These are phyloP conservation scores for Mycena crocata DNA, from an alignment of 768 basidiomycete species.

Conservation along the genomic window DNA sequence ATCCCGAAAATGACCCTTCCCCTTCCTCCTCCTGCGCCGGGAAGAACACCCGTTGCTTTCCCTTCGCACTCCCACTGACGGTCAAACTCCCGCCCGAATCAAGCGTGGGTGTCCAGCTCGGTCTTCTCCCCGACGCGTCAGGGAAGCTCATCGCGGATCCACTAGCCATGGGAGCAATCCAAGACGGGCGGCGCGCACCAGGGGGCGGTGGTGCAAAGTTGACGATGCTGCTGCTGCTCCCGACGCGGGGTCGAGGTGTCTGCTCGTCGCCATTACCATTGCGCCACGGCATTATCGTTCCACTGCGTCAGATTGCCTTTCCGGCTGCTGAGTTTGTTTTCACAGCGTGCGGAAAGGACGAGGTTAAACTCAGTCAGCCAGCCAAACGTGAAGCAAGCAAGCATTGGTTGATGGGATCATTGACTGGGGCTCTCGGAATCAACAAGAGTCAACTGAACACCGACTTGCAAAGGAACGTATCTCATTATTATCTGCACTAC, in stretches of 20 bases:
- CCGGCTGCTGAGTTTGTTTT: too few species aligned
- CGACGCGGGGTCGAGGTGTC: conserved; percentile 1
- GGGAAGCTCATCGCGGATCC: neutral
- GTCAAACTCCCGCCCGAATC: neutral
- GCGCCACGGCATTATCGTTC: conserved; percentile 15
- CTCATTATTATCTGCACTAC: too few species aligned
- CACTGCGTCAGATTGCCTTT: neutral
- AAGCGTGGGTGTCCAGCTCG: conserved; percentile 29
- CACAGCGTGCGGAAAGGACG: too few species aligned
- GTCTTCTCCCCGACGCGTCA: conserved; percentile 5
- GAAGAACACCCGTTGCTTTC: conserved; percentile 14
- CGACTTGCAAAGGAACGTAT: too few species aligned
- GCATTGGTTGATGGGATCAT: too few species aligned
- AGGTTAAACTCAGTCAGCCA: too few species aligned
- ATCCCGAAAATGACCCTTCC: neutral
- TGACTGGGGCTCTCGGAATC: too few species aligned
- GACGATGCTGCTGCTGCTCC: conserved; percentile 1
- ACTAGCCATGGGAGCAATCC: conserved; percentile 6
- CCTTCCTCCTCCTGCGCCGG: conserved; percentile 11
- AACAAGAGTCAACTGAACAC: too few species aligned
- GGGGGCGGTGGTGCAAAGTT: conserved; percentile 24
- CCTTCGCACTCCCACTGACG: neutral
- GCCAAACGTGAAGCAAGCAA: too few species aligned
- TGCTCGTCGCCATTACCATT: neutral
- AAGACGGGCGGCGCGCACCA: conserved; percentile 10